Conservation (phyloP, 139 green algal genomes). For the Chlamydomonas schloesseri region DNA sequence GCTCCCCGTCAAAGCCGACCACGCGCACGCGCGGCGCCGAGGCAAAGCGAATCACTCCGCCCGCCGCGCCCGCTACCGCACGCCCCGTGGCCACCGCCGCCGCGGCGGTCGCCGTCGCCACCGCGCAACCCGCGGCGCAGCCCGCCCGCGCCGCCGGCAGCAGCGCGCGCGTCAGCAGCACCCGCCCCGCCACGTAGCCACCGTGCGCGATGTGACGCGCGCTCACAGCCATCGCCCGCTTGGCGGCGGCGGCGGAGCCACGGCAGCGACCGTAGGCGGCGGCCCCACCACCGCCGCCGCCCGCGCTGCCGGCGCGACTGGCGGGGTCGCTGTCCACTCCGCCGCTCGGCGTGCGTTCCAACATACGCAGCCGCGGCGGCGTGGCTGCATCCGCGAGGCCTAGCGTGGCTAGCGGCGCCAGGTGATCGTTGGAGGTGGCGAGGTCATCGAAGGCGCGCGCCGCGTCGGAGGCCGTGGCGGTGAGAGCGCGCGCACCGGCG, state of each 20-base stretch:
- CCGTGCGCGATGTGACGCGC: conserved; percentile 21
- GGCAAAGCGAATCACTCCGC: background rate
- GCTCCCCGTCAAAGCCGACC: background rate
- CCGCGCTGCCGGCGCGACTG: background rate
- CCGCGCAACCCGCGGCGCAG: background rate
- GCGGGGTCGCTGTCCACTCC: background rate
- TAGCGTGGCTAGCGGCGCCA: background rate
- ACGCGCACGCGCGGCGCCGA: background rate
- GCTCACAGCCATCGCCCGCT: too few species aligned
- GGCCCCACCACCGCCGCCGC: too few species aligned
- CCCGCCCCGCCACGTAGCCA: background rate
- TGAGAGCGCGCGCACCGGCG: too few species aligned
- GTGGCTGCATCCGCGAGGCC: background rate
- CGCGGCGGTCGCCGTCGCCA: background rate
- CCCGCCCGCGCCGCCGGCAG: conserved; percentile 3
- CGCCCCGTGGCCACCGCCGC: background rate
- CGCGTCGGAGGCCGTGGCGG: too few species aligned
- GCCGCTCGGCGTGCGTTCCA: background rate
- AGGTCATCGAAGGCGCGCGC: too few species aligned
- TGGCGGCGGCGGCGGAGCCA: too few species aligned
- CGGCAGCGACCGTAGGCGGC: too few species aligned
- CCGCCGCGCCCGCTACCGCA: background rate
- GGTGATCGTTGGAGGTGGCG: background rate
- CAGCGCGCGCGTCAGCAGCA: background rate
- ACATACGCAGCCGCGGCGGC: background rate